Base-by-base conservation (phyloP, 1,139 yeast species). In the Pichia sp. region DNA sequence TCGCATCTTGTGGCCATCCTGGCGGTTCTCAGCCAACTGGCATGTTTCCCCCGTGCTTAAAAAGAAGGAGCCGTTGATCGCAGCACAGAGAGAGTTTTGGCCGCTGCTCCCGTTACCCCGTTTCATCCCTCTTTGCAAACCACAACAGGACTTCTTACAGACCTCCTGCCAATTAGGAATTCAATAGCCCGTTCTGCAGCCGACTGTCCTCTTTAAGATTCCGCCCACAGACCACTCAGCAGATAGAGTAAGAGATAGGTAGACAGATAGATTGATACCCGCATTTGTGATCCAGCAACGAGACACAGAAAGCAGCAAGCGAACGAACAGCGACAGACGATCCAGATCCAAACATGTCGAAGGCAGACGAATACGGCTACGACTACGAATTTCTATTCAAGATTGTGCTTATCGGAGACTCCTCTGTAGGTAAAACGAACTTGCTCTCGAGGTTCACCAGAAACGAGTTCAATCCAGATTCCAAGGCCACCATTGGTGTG, bases 351-450 rank as follows among this genome's bases (percentile, higher is more conserved):
- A n/a, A 23, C 26, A 23, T 23, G 59, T 50, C 56, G 7, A 55
- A 50, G 15, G 72, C 73, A 49, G 93, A 86, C 67, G 93, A 87
- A 64, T 87, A 85, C 72, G 84, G 90, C 45, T 87, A 90, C 78
- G 99, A 93, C 69, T 93, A 93, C 80, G 99, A 93, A 72, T 90
- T 87, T 72, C 81, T 93, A 61, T 92, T 92, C 78, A 93, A 93
- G 75, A 90, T 93, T 64, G 99, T 93, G 43, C 81, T 93, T 71
- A 93, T 95, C 70, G 99, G 99, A 54, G 99, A 93, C 72, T 89
- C 97, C 8, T 97, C 97, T 50, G 99, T 93, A 54, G 99, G 99
- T 58, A 93, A 93, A 71, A 90, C 98, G 66, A 93, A 93, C 74
- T 80, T 93, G 59, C 80, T 93, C 59, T 90, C 96, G 51, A 81